These are phyloP conservation scores for Pyrus bretschneideri DNA, from an alignment of 306 rosid species.

Conservation along the genomic window DNA sequence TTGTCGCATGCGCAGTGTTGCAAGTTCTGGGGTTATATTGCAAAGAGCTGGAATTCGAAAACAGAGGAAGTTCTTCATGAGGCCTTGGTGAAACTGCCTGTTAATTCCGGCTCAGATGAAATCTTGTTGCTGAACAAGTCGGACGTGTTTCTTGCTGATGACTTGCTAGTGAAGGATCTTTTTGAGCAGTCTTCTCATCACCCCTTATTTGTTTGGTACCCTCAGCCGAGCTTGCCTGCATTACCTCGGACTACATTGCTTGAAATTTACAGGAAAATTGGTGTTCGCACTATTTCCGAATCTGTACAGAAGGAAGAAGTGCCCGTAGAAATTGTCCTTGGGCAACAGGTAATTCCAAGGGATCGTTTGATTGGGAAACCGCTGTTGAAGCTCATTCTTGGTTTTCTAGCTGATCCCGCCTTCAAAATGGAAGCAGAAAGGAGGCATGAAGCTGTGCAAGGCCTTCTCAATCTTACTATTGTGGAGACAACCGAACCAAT, in stretches of 20 bases:
- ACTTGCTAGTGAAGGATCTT: conserved; percentile 52
- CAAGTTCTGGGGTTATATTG: conserved; percentile 54
- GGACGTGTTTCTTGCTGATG: conserved; percentile 51
- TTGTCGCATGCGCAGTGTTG: conserved; percentile 40
- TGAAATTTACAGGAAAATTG: conserved; percentile 45
- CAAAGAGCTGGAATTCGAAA: conserved; percentile 20
- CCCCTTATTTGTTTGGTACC: conserved; percentile 67
- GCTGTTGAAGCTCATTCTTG: conserved; percentile 47
- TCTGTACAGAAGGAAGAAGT: conserved; percentile 36
- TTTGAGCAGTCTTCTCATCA: conserved; percentile 28
- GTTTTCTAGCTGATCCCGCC: conserved; percentile 49
- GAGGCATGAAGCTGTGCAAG: conserved; percentile 45
- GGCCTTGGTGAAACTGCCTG: conserved; percentile 48
- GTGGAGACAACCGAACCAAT: conserved; percentile 34
- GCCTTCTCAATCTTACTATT: conserved; percentile 36
- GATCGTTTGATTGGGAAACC: conserved; percentile 24
- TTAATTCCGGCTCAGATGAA: conserved; percentile 17
- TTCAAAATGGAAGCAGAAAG: conserved; percentile 39
- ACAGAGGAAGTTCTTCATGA: conserved; percentile 24
- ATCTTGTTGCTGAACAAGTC: conserved; percentile 34
- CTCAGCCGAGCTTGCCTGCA: conserved; percentile 30
- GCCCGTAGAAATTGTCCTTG: neutral
- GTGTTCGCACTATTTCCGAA: conserved; percentile 55
- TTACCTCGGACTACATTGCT: conserved; percentile 23
- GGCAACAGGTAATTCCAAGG: conserved; percentile 18